Evolutionary conservation across 495 filamentous ascomycete species (phyloP), one percentile per base, ranked within the genome.

Genomic region (Trichoderma reesei): DNA sequence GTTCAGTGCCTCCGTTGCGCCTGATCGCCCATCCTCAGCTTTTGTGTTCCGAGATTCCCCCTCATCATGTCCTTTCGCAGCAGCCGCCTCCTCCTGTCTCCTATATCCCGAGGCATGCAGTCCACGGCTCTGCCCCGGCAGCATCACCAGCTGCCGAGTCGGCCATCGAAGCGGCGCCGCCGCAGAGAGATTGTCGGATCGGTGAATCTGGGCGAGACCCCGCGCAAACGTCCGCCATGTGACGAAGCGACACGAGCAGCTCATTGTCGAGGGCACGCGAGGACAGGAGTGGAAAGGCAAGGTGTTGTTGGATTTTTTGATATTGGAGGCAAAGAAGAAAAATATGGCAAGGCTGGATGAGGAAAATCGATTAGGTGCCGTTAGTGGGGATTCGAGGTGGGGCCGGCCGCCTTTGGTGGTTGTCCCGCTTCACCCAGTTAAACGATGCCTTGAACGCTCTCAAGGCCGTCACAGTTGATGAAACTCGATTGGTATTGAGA

Each of bases 151-250:
- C 38, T n/a, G 38, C 38, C 8, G 44, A 18, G 42, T 34, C 34
- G 31, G 41, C 62, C 34, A 63, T 34, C 7, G 33, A 34, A 36
- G 39, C 10, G 65, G 54, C 10, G 66, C 34, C 14, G 62, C 59
- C 16, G 67, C 66, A n/a, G 77, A 46, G 13, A 41, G n/a, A n/a
- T n/a, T 6, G 16, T 63, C 38, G 18, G 26, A 18, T 11, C 20
- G 33, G 59, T 80, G 74, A 39, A 82, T 56, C 60, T 77, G 75
- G 7, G 77, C 73, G 60, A 85, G 69, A 63, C 72, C 80, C 36
- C 75, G 73, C 11, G 84, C 70, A 62, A 85, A 85, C 20, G 80
- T 68, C 54, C 73, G 68, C 59, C 83, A 68, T 18, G 79, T 73
- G 18, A 73, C 69, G n/a, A 71, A 73, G 31, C 76, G 74, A 63